A percentile compares a stretch with the other conserved stretches of the same genome.
Conservation (phyloP, 2,329 filamentous ascomycete genomes). For the Penicillium sp. region DNA sequence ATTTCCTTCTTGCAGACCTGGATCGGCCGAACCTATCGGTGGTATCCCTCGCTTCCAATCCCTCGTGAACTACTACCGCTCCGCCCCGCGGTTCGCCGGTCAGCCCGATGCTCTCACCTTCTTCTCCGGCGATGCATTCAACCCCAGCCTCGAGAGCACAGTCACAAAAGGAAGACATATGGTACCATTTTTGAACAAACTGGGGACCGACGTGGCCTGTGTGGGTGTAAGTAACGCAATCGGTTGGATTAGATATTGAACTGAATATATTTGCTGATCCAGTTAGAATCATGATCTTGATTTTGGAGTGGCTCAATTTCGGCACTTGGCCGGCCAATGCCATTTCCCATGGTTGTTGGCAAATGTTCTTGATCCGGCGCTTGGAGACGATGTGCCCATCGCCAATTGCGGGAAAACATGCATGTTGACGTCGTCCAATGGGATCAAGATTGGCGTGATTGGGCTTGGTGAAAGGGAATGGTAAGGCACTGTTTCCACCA, state of each 20-base stretch:
- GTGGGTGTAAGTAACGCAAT: slow-evolving; percentile 66
- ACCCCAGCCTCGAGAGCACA: slow-evolving; percentile 84
- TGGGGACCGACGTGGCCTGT: slow-evolving; percentile 79
- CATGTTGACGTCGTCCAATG: slow-evolving; percentile 79
- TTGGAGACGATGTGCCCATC: slow-evolving; percentile 75
- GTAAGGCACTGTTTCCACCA: slow-evolving; percentile 39
- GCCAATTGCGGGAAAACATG: slow-evolving; percentile 75
- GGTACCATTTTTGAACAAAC: slow-evolving; percentile 79
- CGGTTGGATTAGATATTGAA: neutral
- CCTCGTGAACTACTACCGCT: slow-evolving; percentile 74
- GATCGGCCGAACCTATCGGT: slow-evolving; percentile 79
- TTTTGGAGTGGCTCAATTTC: slow-evolving; percentile 83
- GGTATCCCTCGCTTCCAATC: slow-evolving; percentile 81
- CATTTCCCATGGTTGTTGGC: slow-evolving; percentile 88
- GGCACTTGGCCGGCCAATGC: slow-evolving; percentile 73
- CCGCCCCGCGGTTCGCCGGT: slow-evolving; percentile 61
- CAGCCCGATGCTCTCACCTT: slow-evolving; percentile 73
- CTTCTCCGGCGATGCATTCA: slow-evolving; percentile 92
- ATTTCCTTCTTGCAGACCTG: slow-evolving; percentile 47
- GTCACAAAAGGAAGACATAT: slow-evolving; percentile 91
- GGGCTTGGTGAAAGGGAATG: slow-evolving; percentile 87
- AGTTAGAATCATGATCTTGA: slow-evolving; percentile 85
- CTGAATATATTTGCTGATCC: slow-evolving; percentile 15
- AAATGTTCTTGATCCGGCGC: slow-evolving; percentile 81
- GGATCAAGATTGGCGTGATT: slow-evolving; percentile 82